A percentile compares a stretch with the other conserved stretches of the same genome.
Evolutionary conservation across 805 yeast genomes (phyloP).

Genomic region (Myxozyma geophila): DNA sequence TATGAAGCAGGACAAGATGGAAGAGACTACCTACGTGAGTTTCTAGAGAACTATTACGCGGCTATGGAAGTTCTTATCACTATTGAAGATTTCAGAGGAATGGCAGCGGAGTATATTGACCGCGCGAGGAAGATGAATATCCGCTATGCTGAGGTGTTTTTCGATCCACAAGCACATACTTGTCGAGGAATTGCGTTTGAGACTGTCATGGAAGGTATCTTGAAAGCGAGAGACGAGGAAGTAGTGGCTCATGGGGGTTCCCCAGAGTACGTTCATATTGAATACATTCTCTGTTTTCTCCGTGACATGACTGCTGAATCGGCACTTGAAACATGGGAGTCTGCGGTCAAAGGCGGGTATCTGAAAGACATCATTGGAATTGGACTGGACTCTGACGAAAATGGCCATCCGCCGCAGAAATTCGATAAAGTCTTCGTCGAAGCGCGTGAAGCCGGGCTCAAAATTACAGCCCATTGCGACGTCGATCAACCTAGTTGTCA

Average conservation of each 20-base stretch:
- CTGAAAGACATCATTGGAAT: slow-evolving; percentile 66
- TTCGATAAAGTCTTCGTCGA: slow-evolving; percentile 64
- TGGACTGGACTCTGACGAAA: slow-evolving; percentile 80
- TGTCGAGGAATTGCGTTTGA: slow-evolving; percentile 66
- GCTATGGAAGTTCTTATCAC: slow-evolving; percentile 73
- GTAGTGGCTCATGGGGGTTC: neutral
- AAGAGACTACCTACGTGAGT: slow-evolving; percentile 59
- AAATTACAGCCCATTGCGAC: slow-evolving; percentile 28
- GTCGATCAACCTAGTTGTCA: slow-evolving; percentile 22
- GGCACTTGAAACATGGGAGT: slow-evolving; percentile 13
- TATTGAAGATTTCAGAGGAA: slow-evolving; percentile 72
- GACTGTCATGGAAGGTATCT: slow-evolving; percentile 60
- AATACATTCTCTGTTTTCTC: slow-evolving; percentile 23
- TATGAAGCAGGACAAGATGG: slow-evolving; percentile 55
- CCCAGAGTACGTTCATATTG: slow-evolving; percentile 8
- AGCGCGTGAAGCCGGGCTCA: slow-evolving; percentile 42
- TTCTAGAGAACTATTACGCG: slow-evolving; percentile 73
- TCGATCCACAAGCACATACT: slow-evolving; percentile 84
- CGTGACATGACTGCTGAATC: slow-evolving; percentile 25
- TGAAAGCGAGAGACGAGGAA: slow-evolving; percentile 12
- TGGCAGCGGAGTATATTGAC: slow-evolving; percentile 55
- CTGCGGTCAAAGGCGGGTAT: slow-evolving; percentile 8
- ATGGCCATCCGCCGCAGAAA: slow-evolving; percentile 74
- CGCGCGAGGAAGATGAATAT: slow-evolving; percentile 40
- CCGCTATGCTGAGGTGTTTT: slow-evolving; percentile 74